Evolutionary conservation across 805 yeast genomes (phyloP), one percentile per base, ranked within the genome.

Genomic region (Sungouiella thailandica): DNA sequence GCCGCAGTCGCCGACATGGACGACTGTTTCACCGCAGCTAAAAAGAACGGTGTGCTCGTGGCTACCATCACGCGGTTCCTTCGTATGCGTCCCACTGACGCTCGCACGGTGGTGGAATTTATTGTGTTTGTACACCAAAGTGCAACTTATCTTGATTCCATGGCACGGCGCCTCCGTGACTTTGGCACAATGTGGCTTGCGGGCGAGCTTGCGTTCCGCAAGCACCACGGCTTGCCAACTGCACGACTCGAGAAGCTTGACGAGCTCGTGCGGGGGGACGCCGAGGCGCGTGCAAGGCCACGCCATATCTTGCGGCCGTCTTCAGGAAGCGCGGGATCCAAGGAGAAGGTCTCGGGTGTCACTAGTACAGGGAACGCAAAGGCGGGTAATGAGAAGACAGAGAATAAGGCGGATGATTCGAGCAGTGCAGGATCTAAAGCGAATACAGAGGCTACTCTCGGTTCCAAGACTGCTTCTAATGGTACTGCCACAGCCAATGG

Each of bases 21-120:
- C 16, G 72, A 64, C 10, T 41, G 53, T 20, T 61, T 68, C 52
- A 64, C 64, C 38, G 57, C 61, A n/a, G 53, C 70, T 11, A 74
- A 62, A 39, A 73, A 70, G 39, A 75, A 72, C 43, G 74, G 71
- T 17, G 57, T 70, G 8, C 47, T 76, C 17, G 56, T 74, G 32
- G 74, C 79, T 3, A 61, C 64, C 7, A 59, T 75, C 16, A 60
- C 75, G 0, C 61, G 70, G 35, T 61, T 72, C 28, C 54, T 75
- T 2, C 52, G 76, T 32, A 62, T 62, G 41, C 64, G 65, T 29
- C 60, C 55, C 13, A 57, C 60, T 7, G 57, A 58, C 25, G 43
- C 63, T 2, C 69, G 67, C 25, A 60, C 49, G 29, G 43, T 68
- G 2, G 33, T 51, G 12, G 76, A 69, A 32, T 56, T 70, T 17